Evolutionary conservation across 768 basidiomycete genomes (phyloP).

Genomic region (Rhizopogon rudus): DNA sequence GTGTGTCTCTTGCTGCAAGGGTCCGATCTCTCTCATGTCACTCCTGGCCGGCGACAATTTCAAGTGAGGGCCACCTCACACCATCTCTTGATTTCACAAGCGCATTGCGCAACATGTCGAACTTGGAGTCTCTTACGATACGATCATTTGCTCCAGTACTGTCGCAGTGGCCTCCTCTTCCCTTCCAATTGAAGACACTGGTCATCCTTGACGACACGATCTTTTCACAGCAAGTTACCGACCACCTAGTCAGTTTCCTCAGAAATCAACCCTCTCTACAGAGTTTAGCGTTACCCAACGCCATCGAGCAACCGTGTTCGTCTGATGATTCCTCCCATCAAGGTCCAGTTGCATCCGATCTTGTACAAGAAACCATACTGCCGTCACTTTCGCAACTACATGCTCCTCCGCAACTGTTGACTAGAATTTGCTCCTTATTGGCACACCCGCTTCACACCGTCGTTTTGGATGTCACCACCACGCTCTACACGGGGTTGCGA

Average conservation of each 20-base stretch:
- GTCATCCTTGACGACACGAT: conserved; percentile 23
- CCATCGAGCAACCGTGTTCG: conserved; percentile 10
- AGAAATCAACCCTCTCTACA: conserved; percentile 19
- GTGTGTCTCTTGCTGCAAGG: conserved; percentile 15
- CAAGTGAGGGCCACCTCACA: conserved; percentile 3
- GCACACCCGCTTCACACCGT: conserved; percentile 15
- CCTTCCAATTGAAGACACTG: conserved; percentile 19
- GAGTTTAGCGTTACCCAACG: conserved; percentile 22
- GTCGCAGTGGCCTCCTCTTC: conserved; percentile 11
- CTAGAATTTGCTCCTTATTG: conserved; percentile 14
- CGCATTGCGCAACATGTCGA: conserved; percentile 25
- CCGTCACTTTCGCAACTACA: conserved; percentile 22
- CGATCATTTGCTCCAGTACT: conserved; percentile 20
- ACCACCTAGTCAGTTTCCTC: conserved; percentile 18
- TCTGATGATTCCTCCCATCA: neutral
- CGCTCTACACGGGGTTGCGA: conserved; percentile 24
- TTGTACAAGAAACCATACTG: conserved; percentile 7
- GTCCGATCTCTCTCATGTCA: conserved; percentile 20
- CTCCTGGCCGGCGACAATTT: conserved; percentile 15
- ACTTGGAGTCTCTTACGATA: conserved; percentile 22
- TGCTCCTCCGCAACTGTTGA: conserved; percentile 21
- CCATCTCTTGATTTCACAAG: conserved; percentile 15
- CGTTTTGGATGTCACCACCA: conserved; percentile 20
- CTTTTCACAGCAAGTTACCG: conserved; percentile 15
- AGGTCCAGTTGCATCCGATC: neutral